These are phyloP conservation scores for Przewalskia tangutica DNA, from an alignment of 257 asterid species.

Conservation along the genomic window DNA sequence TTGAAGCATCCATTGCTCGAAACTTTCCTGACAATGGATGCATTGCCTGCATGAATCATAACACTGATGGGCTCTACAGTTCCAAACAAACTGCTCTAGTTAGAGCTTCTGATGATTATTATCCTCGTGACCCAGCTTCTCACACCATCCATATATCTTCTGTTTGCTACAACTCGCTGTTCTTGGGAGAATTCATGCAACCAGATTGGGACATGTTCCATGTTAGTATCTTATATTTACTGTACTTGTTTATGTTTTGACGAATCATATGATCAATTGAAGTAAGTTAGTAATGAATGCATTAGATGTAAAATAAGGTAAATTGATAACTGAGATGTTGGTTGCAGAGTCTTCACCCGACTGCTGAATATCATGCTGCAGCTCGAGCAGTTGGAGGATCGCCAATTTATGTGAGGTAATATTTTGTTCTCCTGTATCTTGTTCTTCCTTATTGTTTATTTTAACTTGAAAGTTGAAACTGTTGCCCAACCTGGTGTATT, in stretches of 20 bases:
- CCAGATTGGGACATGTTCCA: slow-evolving; percentile 99
- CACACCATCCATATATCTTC: slow-evolving; percentile 84
- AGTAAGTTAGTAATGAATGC: neutral
- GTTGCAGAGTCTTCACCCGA: slow-evolving; percentile 81
- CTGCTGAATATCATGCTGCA: slow-evolving; percentile 94
- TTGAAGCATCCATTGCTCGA: slow-evolving; percentile 74
- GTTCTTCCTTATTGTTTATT: neutral
- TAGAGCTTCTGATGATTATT: slow-evolving; percentile 91
- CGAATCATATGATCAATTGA: neutral
- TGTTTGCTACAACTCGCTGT: slow-evolving; percentile 73
- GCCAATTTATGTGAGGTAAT: slow-evolving; percentile 74
- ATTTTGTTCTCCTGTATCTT: neutral
- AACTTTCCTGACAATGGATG: slow-evolving; percentile 83
- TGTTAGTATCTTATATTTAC: slow-evolving; percentile 30
- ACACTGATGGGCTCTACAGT: slow-evolving; percentile 83
- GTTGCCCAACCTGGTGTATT: neutral
- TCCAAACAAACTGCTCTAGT: slow-evolving; percentile 71
- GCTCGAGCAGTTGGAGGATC: slow-evolving; percentile 75
- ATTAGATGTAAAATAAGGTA: neutral
- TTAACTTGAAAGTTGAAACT: neutral
- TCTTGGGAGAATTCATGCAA: slow-evolving; percentile 89
- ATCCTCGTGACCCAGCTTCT: slow-evolving; percentile 96
- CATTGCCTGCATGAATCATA: slow-evolving; percentile 96
- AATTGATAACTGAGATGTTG: slow-evolving; percentile 1
- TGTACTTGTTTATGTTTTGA: neutral